Conservation (phyloP, 1,284 basidiomycete species). For the Heliocybe sulcata region DNA sequence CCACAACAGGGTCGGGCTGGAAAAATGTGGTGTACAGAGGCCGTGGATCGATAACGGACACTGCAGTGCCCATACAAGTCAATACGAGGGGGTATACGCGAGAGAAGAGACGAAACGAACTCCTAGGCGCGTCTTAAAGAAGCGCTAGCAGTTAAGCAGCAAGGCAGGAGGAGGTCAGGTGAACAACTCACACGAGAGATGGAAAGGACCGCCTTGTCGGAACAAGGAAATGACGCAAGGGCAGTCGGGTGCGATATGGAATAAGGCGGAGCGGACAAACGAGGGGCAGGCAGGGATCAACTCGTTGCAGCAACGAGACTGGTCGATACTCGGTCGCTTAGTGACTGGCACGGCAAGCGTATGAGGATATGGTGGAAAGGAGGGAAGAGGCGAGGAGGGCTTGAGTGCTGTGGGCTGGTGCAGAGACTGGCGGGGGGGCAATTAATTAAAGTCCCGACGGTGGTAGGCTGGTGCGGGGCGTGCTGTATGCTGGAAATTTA, state of each 20-base stretch:
- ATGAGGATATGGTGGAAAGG: constrained; percentile 12
- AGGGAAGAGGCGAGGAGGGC: constrained; percentile 8
- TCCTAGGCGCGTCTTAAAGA: background rate
- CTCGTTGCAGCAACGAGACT: background rate
- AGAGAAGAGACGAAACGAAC: constrained; percentile 3
- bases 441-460: background rate
- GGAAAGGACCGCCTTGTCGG: background rate
- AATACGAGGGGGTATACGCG: background rate
- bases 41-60: constrained; percentile 21
- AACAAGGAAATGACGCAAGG: background rate
- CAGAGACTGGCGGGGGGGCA: constrained; percentile 6
- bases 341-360: background rate
- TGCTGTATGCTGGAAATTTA: background rate
- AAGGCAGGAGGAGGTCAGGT: constrained; percentile 5
- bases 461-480: background rate
- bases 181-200: constrained; percentile 11
- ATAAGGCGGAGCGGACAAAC: background rate
- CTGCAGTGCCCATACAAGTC: constrained; percentile 21
- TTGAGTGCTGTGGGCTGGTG: background rate
- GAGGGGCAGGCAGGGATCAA: background rate
- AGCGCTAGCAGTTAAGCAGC: constrained; percentile 17
- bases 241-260: background rate
- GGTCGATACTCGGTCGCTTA: background rate
- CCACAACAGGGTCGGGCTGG: background rate
- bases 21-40: constrained; percentile 15